Evolutionary conservation across 1,284 basidiomycete genomes (phyloP).

Genomic region (Malassezia sympodialis): DNA sequence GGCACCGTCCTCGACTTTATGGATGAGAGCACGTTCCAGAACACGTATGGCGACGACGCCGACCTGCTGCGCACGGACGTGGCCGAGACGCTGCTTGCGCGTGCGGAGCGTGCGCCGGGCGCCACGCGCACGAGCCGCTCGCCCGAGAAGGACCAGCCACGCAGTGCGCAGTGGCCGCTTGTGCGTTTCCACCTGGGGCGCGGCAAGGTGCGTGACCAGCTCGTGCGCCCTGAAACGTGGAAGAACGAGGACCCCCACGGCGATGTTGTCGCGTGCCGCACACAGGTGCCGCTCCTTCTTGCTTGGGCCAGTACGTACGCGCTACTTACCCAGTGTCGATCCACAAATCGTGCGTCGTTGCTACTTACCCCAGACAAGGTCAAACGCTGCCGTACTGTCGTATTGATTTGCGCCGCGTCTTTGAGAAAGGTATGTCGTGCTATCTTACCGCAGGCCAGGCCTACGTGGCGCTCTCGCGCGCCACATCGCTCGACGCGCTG

Average conservation of each 20-base stretch:
- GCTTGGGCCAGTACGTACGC: conserved; percentile 32
- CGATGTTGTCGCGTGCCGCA: conserved; percentile 43
- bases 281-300: conserved; percentile 43
- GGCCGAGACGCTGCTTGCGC: conserved; percentile 39
- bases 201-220: conserved; percentile 29
- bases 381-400: conserved; percentile 43
- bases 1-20: conserved; percentile 55
- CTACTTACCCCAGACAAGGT: conserved; percentile 23
- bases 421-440: conserved; percentile 31
- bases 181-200: conserved; percentile 35
- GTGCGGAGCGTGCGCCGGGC: conserved; percentile 14
- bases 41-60: conserved; percentile 33
- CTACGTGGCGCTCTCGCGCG: conserved; percentile 90
- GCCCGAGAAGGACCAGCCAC: neutral
- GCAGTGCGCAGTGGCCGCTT: conserved; percentile 25
- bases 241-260: conserved; percentile 49
- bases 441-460: conserved; percentile 55
- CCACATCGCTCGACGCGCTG: conserved; percentile 77
- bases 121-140: neutral
- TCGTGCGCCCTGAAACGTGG: conserved; percentile 40
- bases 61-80: conserved; percentile 30
- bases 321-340: conserved; percentile 44
- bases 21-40: conserved; percentile 23
- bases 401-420: conserved; percentile 40
- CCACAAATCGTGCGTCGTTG: conserved; percentile 32